Evolutionary conservation across 2,329 filamentous ascomycete genomes (phyloP), one percentile per base, ranked within the genome.

Genomic region (Phaeoacremonium minimum): DNA sequence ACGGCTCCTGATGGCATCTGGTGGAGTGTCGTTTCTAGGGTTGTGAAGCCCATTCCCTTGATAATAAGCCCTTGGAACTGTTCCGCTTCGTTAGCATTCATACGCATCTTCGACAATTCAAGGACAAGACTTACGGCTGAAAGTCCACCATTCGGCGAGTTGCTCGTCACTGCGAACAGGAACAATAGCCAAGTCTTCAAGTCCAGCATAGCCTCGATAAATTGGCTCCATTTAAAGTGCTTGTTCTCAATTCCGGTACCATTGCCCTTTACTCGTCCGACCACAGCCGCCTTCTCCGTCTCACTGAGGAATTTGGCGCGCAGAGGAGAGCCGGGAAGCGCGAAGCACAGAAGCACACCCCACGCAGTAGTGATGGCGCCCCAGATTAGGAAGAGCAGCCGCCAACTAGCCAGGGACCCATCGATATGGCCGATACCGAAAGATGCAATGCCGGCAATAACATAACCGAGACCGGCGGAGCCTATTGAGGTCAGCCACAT

Each of bases 311-410:
- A 49, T 44, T 12, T 45, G 28, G 42, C 43, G 15, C 39, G 42
- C 32, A 52, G 42, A 15, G 51, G 51, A 7, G 38, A 45, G 40
- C 49, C 46, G 3, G 50, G 50, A 5, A 55, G 37, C 18, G 40
- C 17, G 14, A 46, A 32, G 18, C 45, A 41, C 29, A 52, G 29
- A 15, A 46, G 22, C 7, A 46, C 18, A 13, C 47, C 50, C 22
- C 55, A 62, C 6, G 56, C 28, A n/a, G 59, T 51, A 5, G 60
- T 64, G 4, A 51, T 38, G 7, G 50, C 29, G 1, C 63, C 63
- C 51, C 55, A 33, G 22, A 63, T 49, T 29, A 64, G 51, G 37
- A 60, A 64, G 41, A 63, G 51, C 44, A 52, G 57, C 20, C 48
- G 47, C 56, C 56, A 58, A 7, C 46, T 43, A 6, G 40, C 39